phyloP scores from a whole-genome alignment of 257 asterid genomes.

The Plantago major region DNA sequence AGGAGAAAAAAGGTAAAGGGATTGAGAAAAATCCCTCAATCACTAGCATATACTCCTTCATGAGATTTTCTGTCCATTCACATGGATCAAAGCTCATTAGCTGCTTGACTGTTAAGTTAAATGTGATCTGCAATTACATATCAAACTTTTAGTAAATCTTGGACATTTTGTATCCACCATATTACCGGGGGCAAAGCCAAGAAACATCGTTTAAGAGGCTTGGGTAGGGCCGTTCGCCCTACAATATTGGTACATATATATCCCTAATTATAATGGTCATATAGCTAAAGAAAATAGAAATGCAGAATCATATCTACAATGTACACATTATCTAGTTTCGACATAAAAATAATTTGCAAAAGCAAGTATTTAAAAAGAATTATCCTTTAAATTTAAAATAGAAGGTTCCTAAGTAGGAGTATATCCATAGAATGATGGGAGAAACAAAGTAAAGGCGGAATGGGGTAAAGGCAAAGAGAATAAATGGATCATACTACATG shows the following conservation, averaged over 20 bases:
- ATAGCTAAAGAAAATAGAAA: too few species aligned
- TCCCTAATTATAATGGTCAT: too few species aligned
- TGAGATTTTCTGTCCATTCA: conserved; percentile 92
- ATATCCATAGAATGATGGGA: conserved; percentile 31
- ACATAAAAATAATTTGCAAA: too few species aligned
- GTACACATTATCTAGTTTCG: too few species aligned
- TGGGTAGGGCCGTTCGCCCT: too few species aligned
- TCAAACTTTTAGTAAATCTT: neutral
- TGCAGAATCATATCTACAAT: too few species aligned
- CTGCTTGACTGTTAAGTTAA: conserved; percentile 88
- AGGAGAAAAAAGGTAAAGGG: conserved; percentile 73
- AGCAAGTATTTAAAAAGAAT: too few species aligned
- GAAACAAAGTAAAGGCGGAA: conserved; percentile 22
- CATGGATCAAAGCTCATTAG: conserved; percentile 98
- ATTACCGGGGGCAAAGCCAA: too few species aligned
- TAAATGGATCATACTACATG: conserved; percentile 48
- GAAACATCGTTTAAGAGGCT: too few species aligned
- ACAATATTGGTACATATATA: too few species aligned
- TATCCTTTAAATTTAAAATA: neutral
- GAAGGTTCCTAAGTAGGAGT: conserved; percentile 28
- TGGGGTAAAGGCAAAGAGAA: conserved; percentile 49
- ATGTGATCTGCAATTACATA: conserved; percentile 65
- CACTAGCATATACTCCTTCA: conserved; percentile 96
- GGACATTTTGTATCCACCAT: neutral
- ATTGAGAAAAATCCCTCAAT: conserved; percentile 94